A percentile compares a stretch with the other conserved stretches of the same genome.
Evolutionary conservation across 805 yeast genomes (phyloP).

Genomic region (Wickerhamiella azymoides): DNA sequence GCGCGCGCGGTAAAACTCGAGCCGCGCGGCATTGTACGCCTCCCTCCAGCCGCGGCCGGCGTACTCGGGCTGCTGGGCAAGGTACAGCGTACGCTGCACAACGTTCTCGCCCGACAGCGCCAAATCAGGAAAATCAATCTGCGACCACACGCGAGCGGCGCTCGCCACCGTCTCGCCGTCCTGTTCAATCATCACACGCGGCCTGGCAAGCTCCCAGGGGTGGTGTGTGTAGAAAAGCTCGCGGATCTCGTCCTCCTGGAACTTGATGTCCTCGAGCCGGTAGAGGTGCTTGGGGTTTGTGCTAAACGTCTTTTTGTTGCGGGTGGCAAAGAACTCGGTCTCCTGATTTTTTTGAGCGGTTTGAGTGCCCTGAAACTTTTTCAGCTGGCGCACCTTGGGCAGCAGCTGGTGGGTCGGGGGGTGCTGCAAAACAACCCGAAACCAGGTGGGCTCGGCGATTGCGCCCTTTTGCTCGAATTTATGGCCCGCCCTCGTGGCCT

Average conservation of each 20-base stretch:
- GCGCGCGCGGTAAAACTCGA: conserved; percentile 76
- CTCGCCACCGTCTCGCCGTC: conserved; percentile 37
- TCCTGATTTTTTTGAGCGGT: conserved; percentile 8
- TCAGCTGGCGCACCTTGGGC: conserved; percentile 28
- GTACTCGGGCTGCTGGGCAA: conserved; percentile 29
- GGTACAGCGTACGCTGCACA: conserved; percentile 55
- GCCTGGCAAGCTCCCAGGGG: conserved; percentile 96
- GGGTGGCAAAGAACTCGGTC: conserved; percentile 32
- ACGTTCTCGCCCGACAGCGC: conserved; percentile 84
- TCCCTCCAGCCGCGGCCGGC: conserved; percentile 26
- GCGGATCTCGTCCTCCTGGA: conserved; percentile 70
- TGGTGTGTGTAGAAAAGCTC: conserved; percentile 76
- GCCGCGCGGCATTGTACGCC: conserved; percentile 77
- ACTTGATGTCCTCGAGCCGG: conserved; percentile 40
- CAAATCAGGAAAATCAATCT: conserved; percentile 54
- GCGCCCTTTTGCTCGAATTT: conserved; percentile 23
- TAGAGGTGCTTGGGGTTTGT: conserved; percentile 28
- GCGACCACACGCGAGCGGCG: conserved; percentile 55
- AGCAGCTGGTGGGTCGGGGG: conserved; percentile 64
- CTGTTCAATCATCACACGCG: conserved; percentile 69
- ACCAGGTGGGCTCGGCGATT: conserved; percentile 74
- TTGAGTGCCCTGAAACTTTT: conserved; percentile 10
- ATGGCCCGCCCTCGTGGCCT: conserved; percentile 34
- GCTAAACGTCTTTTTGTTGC: conserved; percentile 27
- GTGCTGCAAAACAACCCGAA: conserved; percentile 60